Percentiles rank a stretch among this genome's conserved stretches.
phyloP scores from a whole-genome alignment of 306 rosid genomes.

The Mimosa pudica region DNA sequence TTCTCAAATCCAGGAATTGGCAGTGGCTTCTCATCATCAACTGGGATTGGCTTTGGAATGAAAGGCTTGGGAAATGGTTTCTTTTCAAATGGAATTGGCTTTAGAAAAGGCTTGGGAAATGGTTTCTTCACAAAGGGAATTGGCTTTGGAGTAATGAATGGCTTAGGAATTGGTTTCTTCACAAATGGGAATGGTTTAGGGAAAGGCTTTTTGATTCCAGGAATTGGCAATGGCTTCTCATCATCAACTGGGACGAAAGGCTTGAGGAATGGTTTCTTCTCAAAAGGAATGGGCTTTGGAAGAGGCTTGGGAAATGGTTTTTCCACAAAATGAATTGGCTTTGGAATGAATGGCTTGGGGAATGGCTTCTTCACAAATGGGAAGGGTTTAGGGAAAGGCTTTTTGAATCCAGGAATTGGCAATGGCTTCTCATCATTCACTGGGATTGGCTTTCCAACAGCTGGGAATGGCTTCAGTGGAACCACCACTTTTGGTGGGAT shows the following conservation, averaged over 20 bases:
- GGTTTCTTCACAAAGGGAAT: not conserved
- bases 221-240: constrained; percentile 18
- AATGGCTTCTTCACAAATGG: not conserved
- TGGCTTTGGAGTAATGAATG: constrained; percentile 2
- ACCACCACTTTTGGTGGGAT: not conserved
- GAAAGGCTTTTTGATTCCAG: not conserved
- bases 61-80: constrained; percentile 17
- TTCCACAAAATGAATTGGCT: not conserved
- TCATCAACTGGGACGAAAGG: not conserved
- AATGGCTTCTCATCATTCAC: not conserved
- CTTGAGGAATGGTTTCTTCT: constrained; percentile 16
- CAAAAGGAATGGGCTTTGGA: constrained; percentile 7
- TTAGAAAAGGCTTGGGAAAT: constrained; percentile 29
- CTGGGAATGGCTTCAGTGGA: not conserved
- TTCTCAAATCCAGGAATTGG: constrained; percentile 31
- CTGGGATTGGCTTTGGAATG: constrained; percentile 21
- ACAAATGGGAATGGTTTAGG: constrained; percentile 7
- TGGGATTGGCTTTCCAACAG: not conserved
- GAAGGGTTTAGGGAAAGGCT: constrained; percentile 18
- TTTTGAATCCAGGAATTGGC: constrained; percentile 26
- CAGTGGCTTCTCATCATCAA: not conserved
- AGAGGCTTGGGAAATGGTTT: not conserved
- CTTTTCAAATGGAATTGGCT: constrained; percentile 13
- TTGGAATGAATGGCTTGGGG: not conserved
- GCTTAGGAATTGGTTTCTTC: constrained; percentile 15